Evolutionary conservation across 495 filamentous ascomycete species (phyloP), one percentile per base, ranked within the genome.

Genomic region (Aspergillus coremiiformis): DNA sequence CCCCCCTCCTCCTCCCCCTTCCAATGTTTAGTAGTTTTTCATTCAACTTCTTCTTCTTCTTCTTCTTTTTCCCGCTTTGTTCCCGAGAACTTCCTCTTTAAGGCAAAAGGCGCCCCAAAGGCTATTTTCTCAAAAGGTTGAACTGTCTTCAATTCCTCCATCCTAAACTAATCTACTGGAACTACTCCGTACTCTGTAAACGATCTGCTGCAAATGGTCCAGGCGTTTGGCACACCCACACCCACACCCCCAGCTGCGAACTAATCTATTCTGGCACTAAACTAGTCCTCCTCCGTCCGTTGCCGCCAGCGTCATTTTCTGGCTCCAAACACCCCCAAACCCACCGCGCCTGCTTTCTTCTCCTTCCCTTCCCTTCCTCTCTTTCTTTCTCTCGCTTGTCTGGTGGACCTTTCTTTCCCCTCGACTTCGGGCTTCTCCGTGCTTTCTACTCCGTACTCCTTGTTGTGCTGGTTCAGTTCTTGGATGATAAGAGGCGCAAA

Each of bases 281-380:
- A 41, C 33, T 45, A 44, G 33, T 43, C 39, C 39, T 37, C 44
- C 44, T 47, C 44, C 44, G 44, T 29, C 27, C 43, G 30, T 61
- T 55, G 59, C 59, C 59, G 59, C 57, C 57, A 47, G 54, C 43
- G 32, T 47, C 48, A 53, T 47, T 53, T 35, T 54, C 37, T 52
- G 39, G 56, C 58, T 55, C 60, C 53, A 61, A 54, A 53, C n/a
- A n/a, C n/a, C 49, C 52, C 49, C 39, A 52, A 58, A 59, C 47
- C 54, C 54, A 44, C 56, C 49, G 48, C 48, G 42, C 45, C 43
- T 45, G 57, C 62, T 63, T 61, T 51, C 50, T 44, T 52, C 47
- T 41, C 29, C 51, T 52, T 53, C 39, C 14, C 54, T 20, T 29
- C 47, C 50, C 41, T 51, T 53, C 51, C 21, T 51, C 53, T 44